Base-by-base conservation (phyloP, 2,329 filamentous ascomycete species). In the Pseudocercospora vitis region DNA sequence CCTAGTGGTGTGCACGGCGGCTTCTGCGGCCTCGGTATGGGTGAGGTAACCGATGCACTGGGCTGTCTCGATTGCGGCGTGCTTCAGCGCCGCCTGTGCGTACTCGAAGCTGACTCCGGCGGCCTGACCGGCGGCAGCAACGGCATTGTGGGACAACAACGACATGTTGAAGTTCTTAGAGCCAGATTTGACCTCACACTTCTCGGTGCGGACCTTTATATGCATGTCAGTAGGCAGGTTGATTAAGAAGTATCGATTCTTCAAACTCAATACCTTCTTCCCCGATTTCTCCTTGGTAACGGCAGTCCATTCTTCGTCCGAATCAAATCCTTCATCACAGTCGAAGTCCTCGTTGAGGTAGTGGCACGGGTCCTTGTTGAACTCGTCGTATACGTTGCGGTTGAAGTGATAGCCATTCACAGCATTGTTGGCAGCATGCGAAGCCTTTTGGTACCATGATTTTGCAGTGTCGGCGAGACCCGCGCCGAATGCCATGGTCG, bases 1-100 rank as follows among this genome's bases (percentile, higher is more conserved):
- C 6, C 32, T 9, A 9, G 56, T 47, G 7, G 40, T 52, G 12
- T 52, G 50, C 3, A 39, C 51, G 29, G 50, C 53, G 7, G 56
- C 56, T 11, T 52, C 48, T 29, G 52, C 53, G 21, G 56, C 56
- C 11, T 52, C 48, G 28, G 52, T 53, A 21, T 33, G 44, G 3
- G 40, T 31, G 3, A 58, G 31, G 42, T 52, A 58, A 44, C 55
- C 55, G 16, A 60, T 46, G 8, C 56, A 55, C 24, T 50, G 53
- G 2, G 56, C 50, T 8, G 50, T 45, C 39, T 56, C 54, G 28
- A 50, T 11, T 19, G 50, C 33, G 6, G 46, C 33, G 19, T 50
- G 37, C 21, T 39, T 48, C 16, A 53, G 39, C 2, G 54, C 54
- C 23, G 37, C 35, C 14, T 53, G 44, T 1, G 47, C 52, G 45